phyloP scores from a whole-genome alignment of 306 rosid genomes.

The Rosa persica region DNA sequence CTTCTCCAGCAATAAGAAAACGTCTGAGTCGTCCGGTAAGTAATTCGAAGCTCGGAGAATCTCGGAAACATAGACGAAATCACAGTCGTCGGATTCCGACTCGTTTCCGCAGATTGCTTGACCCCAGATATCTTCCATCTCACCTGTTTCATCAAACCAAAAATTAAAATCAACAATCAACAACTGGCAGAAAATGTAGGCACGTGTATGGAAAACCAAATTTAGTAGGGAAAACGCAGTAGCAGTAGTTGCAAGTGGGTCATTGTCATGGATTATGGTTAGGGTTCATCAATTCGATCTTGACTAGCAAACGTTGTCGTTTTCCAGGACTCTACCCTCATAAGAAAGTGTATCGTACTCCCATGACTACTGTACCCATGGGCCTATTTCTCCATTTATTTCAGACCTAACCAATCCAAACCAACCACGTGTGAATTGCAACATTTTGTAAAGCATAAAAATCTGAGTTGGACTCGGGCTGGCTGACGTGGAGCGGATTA shows the following conservation, averaged over 20 bases:
- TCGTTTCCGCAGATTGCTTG: constrained; percentile 41
- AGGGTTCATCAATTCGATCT: constrained; percentile 7
- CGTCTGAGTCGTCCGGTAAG: constrained; percentile 55
- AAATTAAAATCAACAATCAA: not conserved
- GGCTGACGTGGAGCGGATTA: constrained; percentile 21
- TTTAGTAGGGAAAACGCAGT: not conserved
- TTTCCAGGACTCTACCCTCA: not conserved
- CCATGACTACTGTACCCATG: not conserved
- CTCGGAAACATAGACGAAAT: constrained; percentile 65
- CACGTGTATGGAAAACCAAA: not conserved
- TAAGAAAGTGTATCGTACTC: not conserved
- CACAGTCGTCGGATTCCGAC: constrained; percentile 49
- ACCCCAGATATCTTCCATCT: constrained; percentile 63
- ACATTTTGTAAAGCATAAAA: not conserved
- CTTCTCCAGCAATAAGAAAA: constrained; percentile 65
- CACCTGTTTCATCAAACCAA: constrained; percentile 26
- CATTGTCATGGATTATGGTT: constrained; percentile 6
- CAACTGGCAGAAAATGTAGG: not conserved
- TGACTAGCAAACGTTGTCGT: not conserved
- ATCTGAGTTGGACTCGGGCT: not conserved
- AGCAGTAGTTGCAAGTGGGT: constrained; percentile 5
- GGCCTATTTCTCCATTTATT: not conserved
- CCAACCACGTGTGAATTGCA: not conserved
- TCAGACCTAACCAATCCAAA: not conserved
- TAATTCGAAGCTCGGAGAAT: constrained; percentile 58